Evolutionary conservation across 2,329 filamentous ascomycete genomes (phyloP), one percentile per base, ranked within the genome.

Genomic region (Alternaria ventricosa): DNA sequence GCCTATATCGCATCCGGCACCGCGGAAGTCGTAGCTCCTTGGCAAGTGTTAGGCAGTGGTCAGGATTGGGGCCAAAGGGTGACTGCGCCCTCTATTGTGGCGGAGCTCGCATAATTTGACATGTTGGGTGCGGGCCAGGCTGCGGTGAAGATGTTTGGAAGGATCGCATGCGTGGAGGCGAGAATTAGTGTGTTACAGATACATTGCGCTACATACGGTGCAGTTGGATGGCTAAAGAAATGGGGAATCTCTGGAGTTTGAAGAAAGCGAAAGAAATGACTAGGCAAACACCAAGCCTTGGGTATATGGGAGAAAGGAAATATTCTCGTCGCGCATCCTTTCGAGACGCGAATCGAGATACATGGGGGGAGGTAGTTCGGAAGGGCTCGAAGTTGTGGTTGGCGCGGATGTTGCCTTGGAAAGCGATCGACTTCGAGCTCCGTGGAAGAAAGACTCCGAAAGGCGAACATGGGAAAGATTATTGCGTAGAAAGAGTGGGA

Each of bases 31-130:
- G 59, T 57, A 63, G 57, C 51, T 54, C 43, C 49, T 60, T 60
- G 57, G 57, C 57, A 46, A 47, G 28, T 11, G 27, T 58, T 60
- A 65, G 65, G 65, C 65, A 63, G 59, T 57, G 54, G 65, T 55
- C 43, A 47, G 47, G 55, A 30, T 18, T 23, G 49, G 62, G 62
- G 65, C 62, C 56, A 59, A 49, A 57, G 10, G 36, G 25, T 33
- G 44, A 53, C 63, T 66, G 63, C 63, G 65, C 65, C 63, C 28
- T 46, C 25, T 11, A 49, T 27, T 55, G 63, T 62, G 66, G 66
- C 66, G 61, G 61, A 64, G 63, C 55, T 63, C 63, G 55, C 55
- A 61, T 58, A 41, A 25, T 43, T 23, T 46, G 30, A 41, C 53
- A 33, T 43, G 44, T 63, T 41, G 23, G 55, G 27, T 30, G n/a